Evolutionary conservation across 2,329 filamentous ascomycete species (phyloP), one percentile per base, ranked within the genome.

Genomic region (Colletotrichum noveboracense): DNA sequence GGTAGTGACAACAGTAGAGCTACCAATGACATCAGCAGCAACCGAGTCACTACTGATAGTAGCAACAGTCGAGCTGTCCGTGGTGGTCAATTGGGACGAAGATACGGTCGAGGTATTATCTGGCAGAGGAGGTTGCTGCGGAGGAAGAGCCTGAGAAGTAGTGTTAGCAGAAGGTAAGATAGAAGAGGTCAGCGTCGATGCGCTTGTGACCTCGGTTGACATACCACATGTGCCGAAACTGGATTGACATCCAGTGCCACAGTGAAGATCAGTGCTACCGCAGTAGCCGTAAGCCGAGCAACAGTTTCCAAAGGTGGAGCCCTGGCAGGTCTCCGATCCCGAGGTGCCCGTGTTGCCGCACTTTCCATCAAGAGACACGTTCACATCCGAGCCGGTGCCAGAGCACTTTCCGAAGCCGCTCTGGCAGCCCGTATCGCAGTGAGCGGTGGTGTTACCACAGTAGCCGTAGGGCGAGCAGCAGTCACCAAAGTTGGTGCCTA

Each of bases 221-320:
- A 60, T 43, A 68, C 72, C 56, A 66, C 76, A 77, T 24, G 60
- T 70, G 36, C 76, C 76, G 28, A 60, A 72, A 6, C 32, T 34
- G 21, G 75, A 62, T 55, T 69, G 74, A 56, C 70, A 76, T 6
- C 78, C 78, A 12, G 70, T 58, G 36, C 70, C 69, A 68, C 79
- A 80, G 73, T 78, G 75, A 13, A 74, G 72, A 14, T 70, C 6
- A 8, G 77, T 71, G 56, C 58, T 72, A n/a, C 78, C 79, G 16
- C 78, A 79, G 55, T 74, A 79, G 28, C 77, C 77, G 34, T 76
- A 79, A 34, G 68, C n/a, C 21, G 77, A 78, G 67, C 78, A 79
- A 72, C 78, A 79, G 24, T 66, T 69, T 5, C 76, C 74, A 74
- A 73, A 76, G 5, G 38, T 26, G 16, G 73, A 77, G 28, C 74